Base-by-base conservation (phyloP, 495 filamentous ascomycete species). In the Podospora bellae-mahoneyi region DNA sequence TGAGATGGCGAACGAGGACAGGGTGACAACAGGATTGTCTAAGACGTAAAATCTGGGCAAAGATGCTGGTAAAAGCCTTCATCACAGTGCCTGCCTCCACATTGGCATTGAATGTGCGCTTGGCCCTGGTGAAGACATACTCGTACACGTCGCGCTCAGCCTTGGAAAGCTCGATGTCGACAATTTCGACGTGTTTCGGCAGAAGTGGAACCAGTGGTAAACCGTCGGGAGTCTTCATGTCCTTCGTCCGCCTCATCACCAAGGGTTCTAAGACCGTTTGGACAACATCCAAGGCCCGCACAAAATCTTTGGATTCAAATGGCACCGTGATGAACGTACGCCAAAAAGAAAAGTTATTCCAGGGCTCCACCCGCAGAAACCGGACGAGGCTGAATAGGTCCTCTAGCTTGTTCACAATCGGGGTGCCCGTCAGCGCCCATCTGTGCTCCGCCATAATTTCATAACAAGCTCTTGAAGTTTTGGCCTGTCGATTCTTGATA, bases 261-360 rank as follows among this genome's bases (percentile, higher is more conserved):
- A 99, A 82, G 9, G 95, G 95, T 72, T 99, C 96, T 23, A 99
- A 80, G 0, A 99, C 95, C 0, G 93, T 98, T 73, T 99, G 95
- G 2, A 99, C 96, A 4, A 99, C 96, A 74, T 98, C 95, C 7
- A 99, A 84, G 2, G 96, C 95, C 5, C 93, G 89, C 60, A 97
- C 86, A 69, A 92, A 97, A 71, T 99, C 90, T 70, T 95, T 96
- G 0, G 91, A 92, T 75, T 99, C 95, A 64, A 99, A 99, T 0
- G 95, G 95, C 16, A 94, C 88, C 0, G 96, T 99, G 71, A 99
- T 99, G 78, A 99, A 99, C 0, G 96, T 98, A 68, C 94, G 92
- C 95, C 95, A 99, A 80, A 96, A 99, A 4, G 93, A 95, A 75
- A 98, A 98, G 76, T 97, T 98, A 67, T 89, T 92, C 95, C 95